Percentiles rank a stretch among this genome's conserved stretches.
phyloP scores from a whole-genome alignment of 2,329 filamentous ascomycete species.

The Trichoderma pleuroti region DNA sequence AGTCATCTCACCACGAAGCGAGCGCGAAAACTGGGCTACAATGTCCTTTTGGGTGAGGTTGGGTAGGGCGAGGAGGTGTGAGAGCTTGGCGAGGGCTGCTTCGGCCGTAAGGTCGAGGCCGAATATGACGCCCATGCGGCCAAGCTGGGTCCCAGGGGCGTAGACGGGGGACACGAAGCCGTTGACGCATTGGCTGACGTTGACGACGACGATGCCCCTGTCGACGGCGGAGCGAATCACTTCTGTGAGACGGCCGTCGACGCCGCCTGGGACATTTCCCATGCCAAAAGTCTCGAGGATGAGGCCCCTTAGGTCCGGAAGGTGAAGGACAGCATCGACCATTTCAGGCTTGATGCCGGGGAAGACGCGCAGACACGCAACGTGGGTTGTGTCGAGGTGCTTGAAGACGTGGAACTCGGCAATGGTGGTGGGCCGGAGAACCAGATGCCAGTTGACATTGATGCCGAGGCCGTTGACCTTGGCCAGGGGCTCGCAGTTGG shows the following conservation, averaged over 20 bases:
- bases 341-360: constrained; percentile 92
- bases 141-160: constrained; percentile 72
- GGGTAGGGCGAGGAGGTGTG: constrained; percentile 72
- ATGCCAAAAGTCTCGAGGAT: constrained; percentile 91
- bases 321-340: constrained; percentile 76
- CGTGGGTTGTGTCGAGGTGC: constrained; percentile 79
- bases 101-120: constrained; percentile 87
- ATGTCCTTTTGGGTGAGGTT: constrained; percentile 63
- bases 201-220: constrained; percentile 81
- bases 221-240: constrained; percentile 74
- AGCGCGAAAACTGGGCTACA: constrained; percentile 65
- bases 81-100: constrained; percentile 85
- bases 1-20: constrained; percentile 81
- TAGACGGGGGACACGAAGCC: constrained; percentile 77
- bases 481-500: constrained; percentile 80
- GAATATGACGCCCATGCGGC: constrained; percentile 80
- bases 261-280: constrained; percentile 81
- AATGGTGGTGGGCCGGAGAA: constrained; percentile 70
- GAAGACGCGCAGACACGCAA: constrained; percentile 85
- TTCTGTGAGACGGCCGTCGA: constrained; percentile 73
- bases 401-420: constrained; percentile 71
- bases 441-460: constrained; percentile 74
- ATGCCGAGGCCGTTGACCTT: constrained; percentile 77
- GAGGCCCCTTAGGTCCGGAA: constrained; percentile 74
- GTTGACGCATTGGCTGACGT: constrained; percentile 83